Percentiles rank a stretch among this genome's conserved stretches.
Evolutionary conservation across 1,139 yeast species (phyloP).

Genomic region (Suhomyces choctaworum): DNA sequence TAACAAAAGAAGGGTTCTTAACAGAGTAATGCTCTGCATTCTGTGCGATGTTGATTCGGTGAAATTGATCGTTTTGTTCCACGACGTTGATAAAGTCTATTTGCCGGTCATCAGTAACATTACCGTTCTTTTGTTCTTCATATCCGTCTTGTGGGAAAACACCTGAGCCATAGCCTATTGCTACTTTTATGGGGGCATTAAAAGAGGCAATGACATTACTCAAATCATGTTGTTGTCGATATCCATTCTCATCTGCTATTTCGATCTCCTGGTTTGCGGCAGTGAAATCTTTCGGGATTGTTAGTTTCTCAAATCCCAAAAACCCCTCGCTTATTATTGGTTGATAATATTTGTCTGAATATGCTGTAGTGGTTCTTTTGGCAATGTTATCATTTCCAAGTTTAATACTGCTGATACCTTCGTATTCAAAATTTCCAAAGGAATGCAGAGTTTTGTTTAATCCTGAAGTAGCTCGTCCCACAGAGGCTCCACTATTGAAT

Average conservation of each 20-base stretch:
- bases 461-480: slow-evolving; percentile 1
- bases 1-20: slow-evolving; percentile 48
- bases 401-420: slow-evolving; percentile 9
- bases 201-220: slow-evolving; percentile 55
- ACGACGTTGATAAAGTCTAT: slow-evolving; percentile 89
- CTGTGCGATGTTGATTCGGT: slow-evolving; percentile 63
- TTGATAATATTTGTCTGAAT: slow-evolving; percentile 30
- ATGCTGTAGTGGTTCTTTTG: slow-evolving; percentile 19
- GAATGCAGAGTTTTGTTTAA: slow-evolving; percentile 3
- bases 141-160: slow-evolving; percentile 79
- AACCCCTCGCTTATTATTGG: slow-evolving; percentile 32
- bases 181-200: slow-evolving; percentile 66
- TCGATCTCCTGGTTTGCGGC: slow-evolving; percentile 54
- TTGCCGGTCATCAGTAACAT: slow-evolving; percentile 48
- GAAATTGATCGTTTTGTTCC: slow-evolving; percentile 72
- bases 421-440: slow-evolving; percentile 4
- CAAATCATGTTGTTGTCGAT: slow-evolving; percentile 33
- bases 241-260: slow-evolving; percentile 37
- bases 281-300: slow-evolving; percentile 25
- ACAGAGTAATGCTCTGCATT: slow-evolving; percentile 65
- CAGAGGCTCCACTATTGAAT: slow-evolving; percentile 6
- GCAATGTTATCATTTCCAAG: not conserved
- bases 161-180: slow-evolving; percentile 95
- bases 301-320: slow-evolving; percentile 27
- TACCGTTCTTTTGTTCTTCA: slow-evolving; percentile 24